Evolutionary conservation across 2,329 filamentous ascomycete species (phyloP), one percentile per base, ranked within the genome.

Genomic region (Elsinoe batatas): DNA sequence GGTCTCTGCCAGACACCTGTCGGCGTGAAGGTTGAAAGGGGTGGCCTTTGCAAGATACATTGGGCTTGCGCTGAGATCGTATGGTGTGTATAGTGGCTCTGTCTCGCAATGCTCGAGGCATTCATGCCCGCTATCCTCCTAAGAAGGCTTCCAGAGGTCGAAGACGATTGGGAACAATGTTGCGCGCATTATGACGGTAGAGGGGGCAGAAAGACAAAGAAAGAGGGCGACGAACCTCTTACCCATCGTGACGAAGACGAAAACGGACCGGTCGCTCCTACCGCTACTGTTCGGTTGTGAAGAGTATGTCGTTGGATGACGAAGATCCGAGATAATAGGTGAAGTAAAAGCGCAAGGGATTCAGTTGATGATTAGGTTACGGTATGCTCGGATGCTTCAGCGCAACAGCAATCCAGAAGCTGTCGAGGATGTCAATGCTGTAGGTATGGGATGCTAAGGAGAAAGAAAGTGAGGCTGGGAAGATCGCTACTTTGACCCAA

Each of bases 221-320:
- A 55, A 55, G 32, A 11, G 38, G 22, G 30, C 8, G 15, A 55
- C 53, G 22, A 44, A 55, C 53, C 53, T 55, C 53, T 55, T 55
- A 37, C 53, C 53, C 53, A 55, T 55, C 46, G 30, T 32, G 53
- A 55, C 32, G 15, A 20, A 37, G 47, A 36, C 47, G 47, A 18
- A 15, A 15, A 33, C 47, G 47, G 47, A 51, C 36, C 20, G 32
- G 11, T 11, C 33, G 26, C 47, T 26, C 32, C 32, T 51, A 33
- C 35, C 47, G 47, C 33, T 36, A 7, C 26, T 37, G 32, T 7
- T 37, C 18, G 18, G 33, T 22, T 51, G 26, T 26, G 32, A 38
- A 51, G 33, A 33, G 40, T 8, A 17, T 22, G 26, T 15, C 5
- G 32, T 15, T 38, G 47, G 17, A 37, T 36, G 44, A 35, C 32